These are phyloP conservation scores for Alternaria triticina DNA, from an alignment of 2,329 filamentous ascomycete genomes.

Conservation along the genomic window DNA sequence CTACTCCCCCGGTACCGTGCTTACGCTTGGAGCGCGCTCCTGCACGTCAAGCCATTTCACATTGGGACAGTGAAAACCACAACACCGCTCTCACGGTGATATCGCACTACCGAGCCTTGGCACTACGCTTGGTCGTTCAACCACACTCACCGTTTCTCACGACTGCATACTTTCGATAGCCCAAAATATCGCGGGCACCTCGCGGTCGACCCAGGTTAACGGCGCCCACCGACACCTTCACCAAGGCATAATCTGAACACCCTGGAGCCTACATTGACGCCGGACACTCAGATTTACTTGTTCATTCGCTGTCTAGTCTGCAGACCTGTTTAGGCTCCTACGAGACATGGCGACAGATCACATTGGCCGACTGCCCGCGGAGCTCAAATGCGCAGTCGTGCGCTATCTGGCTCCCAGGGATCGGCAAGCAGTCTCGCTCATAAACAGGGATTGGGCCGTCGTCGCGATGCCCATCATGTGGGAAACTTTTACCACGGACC, in stretches of 20 bases:
- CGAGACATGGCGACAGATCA: background rate
- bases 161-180: background rate
- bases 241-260: background rate
- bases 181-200: background rate
- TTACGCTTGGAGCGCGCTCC: background rate
- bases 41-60: background rate
- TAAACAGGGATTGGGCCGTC: background rate
- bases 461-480: background rate
- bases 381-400: background rate
- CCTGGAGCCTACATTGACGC: background rate
- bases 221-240: background rate
- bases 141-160: background rate
- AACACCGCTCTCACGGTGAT: background rate
- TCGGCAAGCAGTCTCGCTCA: rapidly evolving
- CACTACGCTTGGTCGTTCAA: background rate
- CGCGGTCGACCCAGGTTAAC: background rate
- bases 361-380: background rate
- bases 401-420: background rate
- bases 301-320: rapidly evolving
- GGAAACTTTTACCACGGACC: background rate
- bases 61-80: background rate
- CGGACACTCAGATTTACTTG: rapidly evolving
- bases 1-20: background rate
- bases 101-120: background rate
- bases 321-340: background rate